These are phyloP conservation scores for Phyllosticta paracitricarpa DNA, from an alignment of 2,329 filamentous ascomycete species.

Conservation along the genomic window DNA sequence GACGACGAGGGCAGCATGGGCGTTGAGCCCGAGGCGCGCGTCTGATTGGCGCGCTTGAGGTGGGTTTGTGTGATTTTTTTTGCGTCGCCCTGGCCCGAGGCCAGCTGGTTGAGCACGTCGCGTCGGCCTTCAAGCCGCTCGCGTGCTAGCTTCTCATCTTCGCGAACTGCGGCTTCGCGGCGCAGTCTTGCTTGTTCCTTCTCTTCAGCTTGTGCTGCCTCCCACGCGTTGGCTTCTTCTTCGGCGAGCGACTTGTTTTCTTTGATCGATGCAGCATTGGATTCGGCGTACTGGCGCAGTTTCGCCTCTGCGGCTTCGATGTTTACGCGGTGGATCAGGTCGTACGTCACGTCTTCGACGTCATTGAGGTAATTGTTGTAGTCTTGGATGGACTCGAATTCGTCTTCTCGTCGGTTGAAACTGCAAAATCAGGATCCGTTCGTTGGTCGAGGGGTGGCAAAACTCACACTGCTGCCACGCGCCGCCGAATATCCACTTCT, in stretches of 20 bases:
- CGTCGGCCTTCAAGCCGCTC: conserved; percentile 53
- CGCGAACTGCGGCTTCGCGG: conserved; percentile 52
- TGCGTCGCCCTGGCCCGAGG: conserved; percentile 53
- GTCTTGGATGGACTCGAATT: conserved; percentile 73
- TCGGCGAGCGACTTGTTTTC: conserved; percentile 40
- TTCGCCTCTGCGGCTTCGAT: conserved; percentile 52
- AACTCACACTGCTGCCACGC: conserved; percentile 53
- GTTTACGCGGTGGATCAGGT: conserved; percentile 65
- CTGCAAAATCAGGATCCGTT: conserved; percentile 32
- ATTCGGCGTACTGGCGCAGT: conserved; percentile 60
- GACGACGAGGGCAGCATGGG: conserved; percentile 12
- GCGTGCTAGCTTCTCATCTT: conserved; percentile 59
- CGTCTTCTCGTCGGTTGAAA: conserved; percentile 82
- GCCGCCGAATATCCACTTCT: conserved; percentile 81
- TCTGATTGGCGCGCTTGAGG: conserved; percentile 55
- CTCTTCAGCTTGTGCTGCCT: conserved; percentile 45
- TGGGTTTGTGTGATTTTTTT: conserved; percentile 47
- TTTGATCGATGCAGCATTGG: conserved; percentile 52
- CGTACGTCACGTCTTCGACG: conserved; percentile 82
- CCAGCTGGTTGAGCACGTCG: conserved; percentile 61
- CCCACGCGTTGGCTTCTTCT: conserved; percentile 38
- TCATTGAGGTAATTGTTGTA: conserved; percentile 95
- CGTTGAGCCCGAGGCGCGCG: conserved; percentile 37
- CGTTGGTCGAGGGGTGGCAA: neutral
- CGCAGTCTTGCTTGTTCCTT: conserved; percentile 55